Conservation (phyloP, 73 alveolate genomes). For the Paramecium sonneborni region DNA sequence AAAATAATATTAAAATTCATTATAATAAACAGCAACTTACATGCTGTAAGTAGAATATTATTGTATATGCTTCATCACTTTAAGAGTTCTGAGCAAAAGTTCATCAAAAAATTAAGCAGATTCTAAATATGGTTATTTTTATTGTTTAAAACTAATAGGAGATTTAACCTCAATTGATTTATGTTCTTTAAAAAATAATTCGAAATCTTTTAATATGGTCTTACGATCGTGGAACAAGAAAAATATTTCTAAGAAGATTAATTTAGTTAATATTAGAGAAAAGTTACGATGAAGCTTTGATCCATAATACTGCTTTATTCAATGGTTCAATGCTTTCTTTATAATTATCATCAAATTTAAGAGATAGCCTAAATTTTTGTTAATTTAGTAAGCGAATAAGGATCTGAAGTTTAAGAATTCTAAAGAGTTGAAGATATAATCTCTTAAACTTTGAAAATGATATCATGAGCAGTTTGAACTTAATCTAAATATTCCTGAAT, state of each 20-base stretch:
- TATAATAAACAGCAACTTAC: neutral
- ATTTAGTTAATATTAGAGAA: neutral
- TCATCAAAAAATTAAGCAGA: neutral
- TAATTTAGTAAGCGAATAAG: neutral
- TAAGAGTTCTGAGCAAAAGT: neutral
- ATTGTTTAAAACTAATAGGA: neutral
- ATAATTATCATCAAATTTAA: neutral
- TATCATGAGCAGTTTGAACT: neutral
- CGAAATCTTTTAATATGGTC: conserved; percentile 37
- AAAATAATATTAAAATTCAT: neutral
- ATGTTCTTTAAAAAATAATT: neutral
- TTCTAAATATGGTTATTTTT: neutral
- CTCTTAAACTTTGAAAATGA: neutral
- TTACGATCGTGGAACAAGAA: neutral
- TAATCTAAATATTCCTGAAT: neutral
- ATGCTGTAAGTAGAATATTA: neutral
- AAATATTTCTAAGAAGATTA: neutral
- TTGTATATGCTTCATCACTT: neutral
- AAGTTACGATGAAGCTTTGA: neutral
- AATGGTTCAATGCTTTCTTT: conserved; percentile 28
- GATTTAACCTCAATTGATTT: neutral
- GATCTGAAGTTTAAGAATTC: neutral
- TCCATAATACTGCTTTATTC: neutral
- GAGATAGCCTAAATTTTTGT: neutral
- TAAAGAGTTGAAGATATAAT: neutral